phyloP scores from a whole-genome alignment of 139 green algal genomes.

The Spirogloea muscicola region DNA sequence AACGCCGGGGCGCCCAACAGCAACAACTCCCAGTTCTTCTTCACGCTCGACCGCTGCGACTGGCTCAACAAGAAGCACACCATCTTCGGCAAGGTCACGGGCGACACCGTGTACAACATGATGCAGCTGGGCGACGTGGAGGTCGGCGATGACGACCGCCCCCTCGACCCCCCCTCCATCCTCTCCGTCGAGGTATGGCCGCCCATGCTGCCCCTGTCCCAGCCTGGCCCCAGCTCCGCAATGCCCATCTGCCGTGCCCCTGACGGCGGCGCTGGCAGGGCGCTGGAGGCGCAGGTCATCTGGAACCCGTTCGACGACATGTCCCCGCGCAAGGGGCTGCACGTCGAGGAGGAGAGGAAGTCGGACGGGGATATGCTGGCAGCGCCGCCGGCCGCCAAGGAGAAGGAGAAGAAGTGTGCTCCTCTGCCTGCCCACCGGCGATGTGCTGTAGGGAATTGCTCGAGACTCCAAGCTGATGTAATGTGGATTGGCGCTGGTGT shows the following conservation, averaged over 20 bases:
- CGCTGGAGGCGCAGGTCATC: slow-evolving; percentile 76
- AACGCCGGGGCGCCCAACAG: slow-evolving; percentile 81
- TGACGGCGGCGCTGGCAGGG: too few relatives aligned
- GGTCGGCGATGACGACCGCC: slow-evolving; percentile 63
- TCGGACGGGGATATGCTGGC: background rate
- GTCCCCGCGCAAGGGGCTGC: slow-evolving; percentile 49
- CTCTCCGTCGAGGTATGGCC: slow-evolving; percentile 35
- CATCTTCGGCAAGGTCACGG: slow-evolving; percentile 81
- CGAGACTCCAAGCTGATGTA: too few relatives aligned
- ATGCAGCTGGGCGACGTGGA: slow-evolving; percentile 78
- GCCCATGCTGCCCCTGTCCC: too few relatives aligned
- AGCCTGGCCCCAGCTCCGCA: too few relatives aligned
- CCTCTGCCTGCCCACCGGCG: too few relatives aligned
- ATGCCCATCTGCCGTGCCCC: too few relatives aligned
- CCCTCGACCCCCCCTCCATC: slow-evolving; percentile 67
- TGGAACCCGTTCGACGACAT: slow-evolving; percentile 97
- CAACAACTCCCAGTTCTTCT: slow-evolving; percentile 92
- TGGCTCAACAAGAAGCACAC: slow-evolving; percentile 87
- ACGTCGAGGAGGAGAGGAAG: background rate
- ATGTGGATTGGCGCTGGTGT: too few relatives aligned
- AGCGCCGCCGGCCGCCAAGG: too few relatives aligned
- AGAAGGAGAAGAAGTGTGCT: slow-evolving; percentile 17
- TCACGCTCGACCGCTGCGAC: slow-evolving; percentile 70
- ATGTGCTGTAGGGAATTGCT: too few relatives aligned
- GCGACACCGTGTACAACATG: slow-evolving; percentile 93